phyloP scores from a whole-genome alignment of 345 rosid genomes.

The Aethionema arabicum region DNA sequence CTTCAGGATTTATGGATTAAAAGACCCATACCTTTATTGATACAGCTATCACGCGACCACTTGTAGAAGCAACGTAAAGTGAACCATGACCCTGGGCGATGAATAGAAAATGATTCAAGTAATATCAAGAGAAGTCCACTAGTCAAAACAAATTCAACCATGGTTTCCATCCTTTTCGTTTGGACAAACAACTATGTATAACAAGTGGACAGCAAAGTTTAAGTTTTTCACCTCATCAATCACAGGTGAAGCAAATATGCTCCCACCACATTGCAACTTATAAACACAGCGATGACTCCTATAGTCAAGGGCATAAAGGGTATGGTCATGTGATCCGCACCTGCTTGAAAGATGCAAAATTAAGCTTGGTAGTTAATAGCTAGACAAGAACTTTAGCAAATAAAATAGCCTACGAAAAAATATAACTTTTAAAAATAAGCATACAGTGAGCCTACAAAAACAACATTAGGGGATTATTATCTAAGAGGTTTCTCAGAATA shows the following conservation, averaged over 20 bases:
- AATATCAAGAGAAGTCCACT: constrained; percentile 16
- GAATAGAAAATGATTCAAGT: constrained; percentile 16
- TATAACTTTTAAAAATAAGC: constrained; percentile 7
- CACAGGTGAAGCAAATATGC: constrained; percentile 87
- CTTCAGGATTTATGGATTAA: neutral
- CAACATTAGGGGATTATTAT: neutral
- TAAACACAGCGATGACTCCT: constrained; percentile 59
- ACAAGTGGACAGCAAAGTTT: constrained; percentile 12
- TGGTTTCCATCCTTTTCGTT: constrained; percentile 1
- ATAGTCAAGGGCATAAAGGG: constrained; percentile 86
- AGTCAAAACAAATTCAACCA: neutral
- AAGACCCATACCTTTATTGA: constrained; percentile 59
- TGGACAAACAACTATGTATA: constrained; percentile 24
- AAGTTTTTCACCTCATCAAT: constrained; percentile 73
- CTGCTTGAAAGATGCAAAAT: constrained; percentile 42
- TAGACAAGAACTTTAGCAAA: constrained; percentile 3
- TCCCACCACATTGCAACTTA: constrained; percentile 80
- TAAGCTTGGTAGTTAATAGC: constrained; percentile 15
- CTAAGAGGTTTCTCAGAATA: neutral
- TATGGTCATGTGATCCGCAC: constrained; percentile 95
- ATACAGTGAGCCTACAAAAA: constrained; percentile 1
- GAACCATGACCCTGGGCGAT: constrained; percentile 47
- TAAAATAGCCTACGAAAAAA: neutral
- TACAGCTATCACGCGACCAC: constrained; percentile 76
- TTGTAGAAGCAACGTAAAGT: constrained; percentile 81